Base-by-base conservation (phyloP, 441 rosid genomes). In the Syzygium syzygioides region DNA sequence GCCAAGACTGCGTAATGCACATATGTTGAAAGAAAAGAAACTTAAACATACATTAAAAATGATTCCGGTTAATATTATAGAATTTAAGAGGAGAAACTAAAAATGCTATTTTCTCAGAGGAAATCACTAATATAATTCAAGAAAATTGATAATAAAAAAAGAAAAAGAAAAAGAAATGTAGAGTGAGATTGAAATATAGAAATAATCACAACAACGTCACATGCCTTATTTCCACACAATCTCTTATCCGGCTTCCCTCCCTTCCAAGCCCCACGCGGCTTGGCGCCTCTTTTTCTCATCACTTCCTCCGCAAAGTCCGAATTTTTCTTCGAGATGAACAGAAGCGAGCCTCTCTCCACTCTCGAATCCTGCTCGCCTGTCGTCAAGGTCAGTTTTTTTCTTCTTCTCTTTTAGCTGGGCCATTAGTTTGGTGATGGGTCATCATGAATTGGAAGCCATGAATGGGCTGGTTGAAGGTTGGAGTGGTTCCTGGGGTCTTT, bases 161-260 rank as follows among this genome's bases (percentile, higher is more conserved):
- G 7, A 15, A 26, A 1, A 84, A 34, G 6, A 7, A 55, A 53
- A 59, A 57, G 7, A 15, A 26, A 1, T 52, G 3, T 4, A 9
- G 20, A 86, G n/a, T 50, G 23, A 32, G 54, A 86, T 28, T 54
- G 71, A 52, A 28, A 30, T 7, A 45, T 45, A 7, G 48, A 45
- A 45, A 45, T 0, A 34, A 10, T 57, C 19, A 13, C 6, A 83
- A 64, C 79, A 86, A 93, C 97, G 96, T 93, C 89, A 45, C 52
- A 37, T 60, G 91, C 55, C 89, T 92, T 18, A 86, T 85, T 88
- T 92, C 97, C 96, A 93, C 94, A 94, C 93, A 89, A 87, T 91
- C 30, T 91, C 93, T 93, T 92, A 93, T 93, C 94, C 93, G 56
- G 55, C 53, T 28, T 86, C 86, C 9, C 90, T 32, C 37, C 55